Evolutionary conservation across 2,329 filamentous ascomycete genomes (phyloP).

Genomic region (Thyridium curvatum): DNA sequence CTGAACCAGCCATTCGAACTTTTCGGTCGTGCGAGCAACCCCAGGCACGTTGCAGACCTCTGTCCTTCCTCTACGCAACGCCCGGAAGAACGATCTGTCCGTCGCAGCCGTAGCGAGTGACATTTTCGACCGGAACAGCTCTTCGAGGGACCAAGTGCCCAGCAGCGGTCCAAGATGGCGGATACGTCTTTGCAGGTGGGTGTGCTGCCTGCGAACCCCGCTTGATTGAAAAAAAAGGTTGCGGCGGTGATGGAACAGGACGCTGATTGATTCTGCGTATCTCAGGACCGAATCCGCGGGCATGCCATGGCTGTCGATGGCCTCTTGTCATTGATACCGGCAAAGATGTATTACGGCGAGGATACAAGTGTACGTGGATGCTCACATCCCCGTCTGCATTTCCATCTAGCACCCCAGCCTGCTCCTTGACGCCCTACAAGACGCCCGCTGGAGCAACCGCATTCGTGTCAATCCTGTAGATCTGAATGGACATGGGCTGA

Average conservation of each 20-base stretch:
- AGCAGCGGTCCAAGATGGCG: constrained; percentile 10
- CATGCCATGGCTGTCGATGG: constrained; percentile 77
- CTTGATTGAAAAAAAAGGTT: background rate
- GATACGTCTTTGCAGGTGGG: constrained; percentile 14
- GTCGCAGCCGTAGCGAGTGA: no score
- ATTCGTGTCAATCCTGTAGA: constrained; percentile 11
- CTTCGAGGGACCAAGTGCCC: background rate
- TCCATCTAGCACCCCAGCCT: no score
- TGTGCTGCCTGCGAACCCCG: constrained; percentile 1
- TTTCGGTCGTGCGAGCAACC: no score
- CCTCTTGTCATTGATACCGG: constrained; percentile 79
- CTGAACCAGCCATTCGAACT: no score
- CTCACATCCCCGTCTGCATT: no score
- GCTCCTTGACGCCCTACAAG: no score
- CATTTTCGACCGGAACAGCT: no score
- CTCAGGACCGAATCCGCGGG: constrained; percentile 49
- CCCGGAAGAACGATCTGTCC: no score
- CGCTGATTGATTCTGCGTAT: constrained; percentile 3
- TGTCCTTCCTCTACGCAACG: no score
- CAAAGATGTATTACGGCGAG: constrained; percentile 84
- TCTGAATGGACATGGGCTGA: background rate
- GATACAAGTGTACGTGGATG: constrained; percentile 66
- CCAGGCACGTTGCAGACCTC: no score
- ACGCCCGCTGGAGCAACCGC: no score
- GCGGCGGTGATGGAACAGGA: background rate